Evolutionary conservation across 108 stramenopile genomes (phyloP), one percentile per base, ranked within the genome.

Genomic region (Cyclotella baltica): DNA sequence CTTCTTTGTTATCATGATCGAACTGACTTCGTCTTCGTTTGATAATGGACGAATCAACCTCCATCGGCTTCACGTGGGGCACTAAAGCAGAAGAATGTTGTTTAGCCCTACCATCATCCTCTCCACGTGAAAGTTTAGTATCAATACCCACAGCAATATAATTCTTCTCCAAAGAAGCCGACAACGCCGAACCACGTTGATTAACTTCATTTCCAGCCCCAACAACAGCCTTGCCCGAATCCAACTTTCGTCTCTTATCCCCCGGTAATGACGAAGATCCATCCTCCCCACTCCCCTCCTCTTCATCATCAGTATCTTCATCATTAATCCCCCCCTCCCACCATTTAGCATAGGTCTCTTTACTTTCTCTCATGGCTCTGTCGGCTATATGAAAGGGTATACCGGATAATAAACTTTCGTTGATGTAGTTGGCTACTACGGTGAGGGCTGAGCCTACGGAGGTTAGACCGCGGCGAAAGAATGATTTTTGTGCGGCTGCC

Each of bases 321-420:
- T 56, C 57, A 52, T 75, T 66, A 31, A 76, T 62, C n/a, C 70
- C 81, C 15, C 48, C 65, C 36, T 83, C 82, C 82, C 82, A 83
- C 82, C 82, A 83, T 37, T 76, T 83, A 18, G 82, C 63, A 68
- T 83, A 73, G 2, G 71, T 62, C 29, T 72, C 71, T 71, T 83
- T 83, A 37, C 75, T 76, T 40, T 83, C 82, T 47, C 66, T 76
- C 82, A 83, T 72, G 20, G 82, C 82, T 16, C 82, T 70, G 53
- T 83, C 82, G 20, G 82, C 82, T 55, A 83, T 72, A 25, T 83
- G 82, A 65, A 83, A 83, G 3, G 82, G 82, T 36, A 83, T 83
- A 19, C 82, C 82, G 1, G 70, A 76, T 25, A 72, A 48, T 9
- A 83, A 51, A 68, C 75, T 73, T 48, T 83, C 67, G 43, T 83